Percentiles rank a stretch among this genome's conserved stretches.
phyloP scores from a whole-genome alignment of 179 eudicot species.

The Sideroxylon spinosum region DNA sequence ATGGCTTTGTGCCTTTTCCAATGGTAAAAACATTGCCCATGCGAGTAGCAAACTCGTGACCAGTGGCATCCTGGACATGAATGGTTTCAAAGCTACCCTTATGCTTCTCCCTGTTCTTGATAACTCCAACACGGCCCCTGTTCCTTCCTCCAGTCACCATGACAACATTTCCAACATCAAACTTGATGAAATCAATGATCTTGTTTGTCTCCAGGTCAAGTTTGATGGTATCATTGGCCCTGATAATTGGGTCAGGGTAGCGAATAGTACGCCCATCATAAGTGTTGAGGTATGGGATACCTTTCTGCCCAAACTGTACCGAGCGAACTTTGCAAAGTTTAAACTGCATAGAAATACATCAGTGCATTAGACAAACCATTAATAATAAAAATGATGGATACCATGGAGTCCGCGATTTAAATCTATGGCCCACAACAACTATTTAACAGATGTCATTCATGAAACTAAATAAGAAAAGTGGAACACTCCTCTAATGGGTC shows the following conservation, averaged over 20 bases:
- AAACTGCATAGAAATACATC: conserved; percentile 26
- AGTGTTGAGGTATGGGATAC: conserved; percentile 50
- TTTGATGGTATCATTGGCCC: conserved; percentile 56
- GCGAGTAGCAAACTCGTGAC: conserved; percentile 56
- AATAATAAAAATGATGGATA: neutral
- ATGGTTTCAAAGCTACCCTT: conserved; percentile 53
- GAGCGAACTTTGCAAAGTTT: conserved; percentile 58
- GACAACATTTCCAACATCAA: conserved; percentile 57
- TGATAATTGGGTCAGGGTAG: conserved; percentile 50
- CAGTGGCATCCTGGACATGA: conserved; percentile 42
- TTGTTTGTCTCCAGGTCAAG: conserved; percentile 44
- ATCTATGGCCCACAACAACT: neutral
- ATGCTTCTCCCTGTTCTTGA: conserved; percentile 51
- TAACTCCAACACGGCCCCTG: conserved; percentile 43
- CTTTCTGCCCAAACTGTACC: conserved; percentile 46
- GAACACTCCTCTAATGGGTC: neutral
- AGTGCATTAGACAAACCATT: neutral
- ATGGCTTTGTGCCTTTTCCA: conserved; percentile 51
- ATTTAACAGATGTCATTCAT: neutral
- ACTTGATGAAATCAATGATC: conserved; percentile 52
- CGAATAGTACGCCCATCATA: conserved; percentile 53
- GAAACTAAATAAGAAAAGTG: neutral
- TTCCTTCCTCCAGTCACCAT: conserved; percentile 61
- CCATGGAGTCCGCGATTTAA: neutral
- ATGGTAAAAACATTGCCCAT: conserved; percentile 47